Evolutionary conservation across 1,284 basidiomycete genomes (phyloP), one percentile per base, ranked within the genome.

Genomic region (Boletus mariae): DNA sequence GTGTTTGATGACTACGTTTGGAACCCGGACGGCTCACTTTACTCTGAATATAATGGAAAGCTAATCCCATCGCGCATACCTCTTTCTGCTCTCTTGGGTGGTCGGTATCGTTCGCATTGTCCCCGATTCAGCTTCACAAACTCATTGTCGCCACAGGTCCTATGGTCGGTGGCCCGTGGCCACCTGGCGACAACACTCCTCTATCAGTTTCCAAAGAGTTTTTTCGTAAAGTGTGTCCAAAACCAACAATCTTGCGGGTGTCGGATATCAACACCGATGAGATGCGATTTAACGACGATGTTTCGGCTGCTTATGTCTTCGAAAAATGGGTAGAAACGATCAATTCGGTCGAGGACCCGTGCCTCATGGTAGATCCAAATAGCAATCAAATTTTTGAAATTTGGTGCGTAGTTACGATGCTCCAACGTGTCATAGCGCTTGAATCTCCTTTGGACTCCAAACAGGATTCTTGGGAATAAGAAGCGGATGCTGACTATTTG

Each of bases 1-100:
- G 74, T 75, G 6, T 75, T 75, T 48, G 69, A 73, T 53, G 71
- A 75, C 55, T 74, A 71, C 50, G 56, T 64, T n/a, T 73, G 71
- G 71, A 69, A 63, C 26, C 45, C 49, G 13, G 55, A 64, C 34
- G 64, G 66, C 6, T 58, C 61, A 3, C 55, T 55, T 28, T 74
- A 68, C 48, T 62, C 71, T 3, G 52, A 68, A 13, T 71, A 61
- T 41, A 67, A 71, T 17, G 61, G 68, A 13, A 71, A 68, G 35
- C 47, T 57, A 2, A 67, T 74, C 10, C 72, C 72, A 7, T 69
- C 73, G 2, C 66, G 69, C 40, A 64, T 69, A 38, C 75, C 75
- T 10, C 59, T 74, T 20, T 71, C 69, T 28, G 65, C 68, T 26
- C 49, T 68, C 2, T n/a, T 70, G 11, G 51, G 65, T 11, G 69